A percentile compares a stretch with the other conserved stretches of the same genome.
Evolutionary conservation across 495 filamentous ascomycete species (phyloP).

Genomic region (Podospora fimiseda): DNA sequence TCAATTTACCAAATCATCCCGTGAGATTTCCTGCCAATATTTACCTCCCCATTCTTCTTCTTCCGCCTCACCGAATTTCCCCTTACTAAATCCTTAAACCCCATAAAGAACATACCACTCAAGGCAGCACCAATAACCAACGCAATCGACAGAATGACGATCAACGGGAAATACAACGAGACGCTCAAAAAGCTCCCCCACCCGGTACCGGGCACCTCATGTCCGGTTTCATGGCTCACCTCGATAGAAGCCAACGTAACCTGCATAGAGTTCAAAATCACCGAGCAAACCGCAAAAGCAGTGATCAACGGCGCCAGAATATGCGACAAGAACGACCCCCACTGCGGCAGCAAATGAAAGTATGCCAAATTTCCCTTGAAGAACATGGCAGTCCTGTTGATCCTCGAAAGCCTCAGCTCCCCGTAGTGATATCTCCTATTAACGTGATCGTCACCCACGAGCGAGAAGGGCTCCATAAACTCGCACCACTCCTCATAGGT

Average conservation of each 20-base stretch:
- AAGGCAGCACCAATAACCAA: slow-evolving; percentile 6
- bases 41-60: slow-evolving; percentile 15
- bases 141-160: slow-evolving; percentile 21
- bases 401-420: slow-evolving; percentile 39
- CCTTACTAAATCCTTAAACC: slow-evolving; percentile 11
- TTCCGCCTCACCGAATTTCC: slow-evolving; percentile 14
- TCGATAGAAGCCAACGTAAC: slow-evolving; percentile 21
- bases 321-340: slow-evolving; percentile 26
- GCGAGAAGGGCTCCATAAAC: slow-evolving; percentile 26
- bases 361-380: slow-evolving; percentile 20
- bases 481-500: slow-evolving; percentile 31
- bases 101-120: slow-evolving; percentile 15
- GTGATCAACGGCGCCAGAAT: slow-evolving; percentile 27
- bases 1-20: slow-evolving; percentile 24
- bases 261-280: slow-evolving; percentile 31
- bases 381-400: slow-evolving; percentile 31
- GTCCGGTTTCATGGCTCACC: not conserved
- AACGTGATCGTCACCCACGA: slow-evolving; percentile 22
- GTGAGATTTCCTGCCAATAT: slow-evolving; percentile 17
- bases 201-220: not conserved
- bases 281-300: slow-evolving; percentile 27
- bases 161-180: slow-evolving; percentile 25
- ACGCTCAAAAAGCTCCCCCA: slow-evolving; percentile 17
- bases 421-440: slow-evolving; percentile 36
- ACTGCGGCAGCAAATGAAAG: slow-evolving; percentile 30